Evolutionary conservation across 1,284 basidiomycete genomes (phyloP).

Genomic region (Xerocomus amazonicus): DNA sequence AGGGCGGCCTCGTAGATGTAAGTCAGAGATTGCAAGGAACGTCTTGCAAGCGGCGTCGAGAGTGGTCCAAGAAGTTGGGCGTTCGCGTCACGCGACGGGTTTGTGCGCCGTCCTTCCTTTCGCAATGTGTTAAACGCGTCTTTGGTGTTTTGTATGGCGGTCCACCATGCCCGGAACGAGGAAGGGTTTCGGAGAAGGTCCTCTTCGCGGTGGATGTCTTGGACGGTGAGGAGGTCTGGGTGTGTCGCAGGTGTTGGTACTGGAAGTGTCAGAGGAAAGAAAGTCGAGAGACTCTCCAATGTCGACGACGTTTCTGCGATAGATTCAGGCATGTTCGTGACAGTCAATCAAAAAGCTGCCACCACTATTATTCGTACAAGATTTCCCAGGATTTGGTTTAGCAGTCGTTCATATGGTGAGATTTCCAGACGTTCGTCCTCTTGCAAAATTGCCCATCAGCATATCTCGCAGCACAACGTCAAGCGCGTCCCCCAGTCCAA

Average conservation of each 20-base stretch:
- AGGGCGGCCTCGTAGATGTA: slow-evolving; percentile 94
- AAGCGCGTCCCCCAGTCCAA: slow-evolving; percentile 63
- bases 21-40: slow-evolving; percentile 78
- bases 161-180: slow-evolving; percentile 91
- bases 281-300: slow-evolving; percentile 50
- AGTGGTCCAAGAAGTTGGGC: slow-evolving; percentile 67
- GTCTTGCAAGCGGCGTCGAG: slow-evolving; percentile 66
- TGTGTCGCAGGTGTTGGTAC: slow-evolving; percentile 80
- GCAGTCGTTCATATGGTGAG: slow-evolving; percentile 27
- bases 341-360: too few species aligned
- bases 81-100: slow-evolving; percentile 45
- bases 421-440: neutral
- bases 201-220: slow-evolving; percentile 88
- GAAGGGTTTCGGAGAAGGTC: slow-evolving; percentile 92
- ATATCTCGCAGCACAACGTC: slow-evolving; percentile 63
- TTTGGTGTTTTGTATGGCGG: slow-evolving; percentile 77
- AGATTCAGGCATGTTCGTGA: slow-evolving; percentile 47
- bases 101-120: slow-evolving; percentile 49
- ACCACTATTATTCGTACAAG: neutral
- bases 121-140: slow-evolving; percentile 59
- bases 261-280: slow-evolving; percentile 83
- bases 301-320: slow-evolving; percentile 43
- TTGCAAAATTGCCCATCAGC: slow-evolving; percentile 2
- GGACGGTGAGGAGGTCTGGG: slow-evolving; percentile 68
- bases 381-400: slow-evolving; percentile 1